Evolutionary conservation across 2,329 filamentous ascomycete genomes (phyloP).

Genomic region (Trichoderma polysporum): DNA sequence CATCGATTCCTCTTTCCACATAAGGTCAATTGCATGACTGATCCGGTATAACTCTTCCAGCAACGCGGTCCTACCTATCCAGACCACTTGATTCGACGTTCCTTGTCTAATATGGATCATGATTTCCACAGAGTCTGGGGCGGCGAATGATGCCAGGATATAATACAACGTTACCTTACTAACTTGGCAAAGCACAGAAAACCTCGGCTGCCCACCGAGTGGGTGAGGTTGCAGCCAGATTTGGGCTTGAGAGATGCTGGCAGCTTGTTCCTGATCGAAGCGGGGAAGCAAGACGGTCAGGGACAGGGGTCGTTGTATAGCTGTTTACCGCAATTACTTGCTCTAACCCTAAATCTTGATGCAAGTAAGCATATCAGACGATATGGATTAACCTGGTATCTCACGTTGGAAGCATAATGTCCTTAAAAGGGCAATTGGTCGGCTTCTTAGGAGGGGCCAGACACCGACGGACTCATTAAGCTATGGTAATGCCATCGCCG

Average conservation of each 20-base stretch:
- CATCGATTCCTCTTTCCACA: slow-evolving; percentile 6
- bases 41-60: background rate
- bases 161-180: slow-evolving; percentile 21
- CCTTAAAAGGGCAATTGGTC: background rate
- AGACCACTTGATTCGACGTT: background rate
- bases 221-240: background rate
- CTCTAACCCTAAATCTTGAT: background rate
- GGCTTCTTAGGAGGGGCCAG: background rate
- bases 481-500: background rate
- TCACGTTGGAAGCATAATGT: background rate
- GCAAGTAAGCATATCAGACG: background rate
- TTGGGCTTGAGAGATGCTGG: background rate
- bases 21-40: background rate
- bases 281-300: slow-evolving; percentile 2
- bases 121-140: background rate
- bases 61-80: background rate
- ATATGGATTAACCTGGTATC: background rate
- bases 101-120: background rate
- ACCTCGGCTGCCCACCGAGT: background rate
- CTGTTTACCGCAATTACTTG: background rate
- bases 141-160: background rate
- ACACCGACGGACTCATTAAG: background rate
- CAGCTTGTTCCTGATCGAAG: slow-evolving; percentile 13
- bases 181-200: background rate
- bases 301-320: background rate